Base-by-base conservation (phyloP, 495 filamentous ascomycete species). In the Aspergillus avenaceus region DNA sequence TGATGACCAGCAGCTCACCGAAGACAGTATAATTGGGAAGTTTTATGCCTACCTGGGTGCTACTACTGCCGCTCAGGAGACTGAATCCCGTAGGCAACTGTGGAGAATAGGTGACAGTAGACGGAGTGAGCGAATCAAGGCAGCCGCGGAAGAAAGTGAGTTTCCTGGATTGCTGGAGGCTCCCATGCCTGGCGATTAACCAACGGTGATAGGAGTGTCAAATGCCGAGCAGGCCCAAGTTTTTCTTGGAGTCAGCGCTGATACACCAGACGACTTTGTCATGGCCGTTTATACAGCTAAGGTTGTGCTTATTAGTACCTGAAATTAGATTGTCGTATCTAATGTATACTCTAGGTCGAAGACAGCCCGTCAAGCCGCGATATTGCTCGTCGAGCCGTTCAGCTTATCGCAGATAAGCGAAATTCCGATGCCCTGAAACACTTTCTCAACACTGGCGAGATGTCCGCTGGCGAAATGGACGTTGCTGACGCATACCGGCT, bases 171-270 rank as follows among this genome's bases (percentile, higher is more conserved):
- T n/a, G 6, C 11, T 26, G 18, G 16, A 21, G 12, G 1, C 27
- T 1, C 16, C 22, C 5, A 4, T 5, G 23, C 16, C 31, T 8
- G 22, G 12, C 14, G 6, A 28, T 3, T 45, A 23, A 21, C 42
- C 31, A 45, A 45, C 18, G 16, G 5, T 8, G 11, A 56, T 42
- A 79, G 74, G 69, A 23, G 73, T 86, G n/a, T 69, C 78, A 26
- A 84, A 71, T 13, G 80, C 79, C 43, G 76, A 82, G 45, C 82
- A 86, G 59, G 83, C 84, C 4, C 63, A 83, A 14, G 61, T 76
- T 5, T 87, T 75, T 59, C 66, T 87, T 16, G 80, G 75, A 25
- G 74, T 80, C 8, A 65, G 72, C 32, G 61, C 71, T 45, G 53
- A 63, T n/a, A 77, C 73, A 5, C 50, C 67, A 0, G 83, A 87